Conservation (phyloP, 495 filamentous ascomycete species). For the Mycothermus thermophilus region DNA sequence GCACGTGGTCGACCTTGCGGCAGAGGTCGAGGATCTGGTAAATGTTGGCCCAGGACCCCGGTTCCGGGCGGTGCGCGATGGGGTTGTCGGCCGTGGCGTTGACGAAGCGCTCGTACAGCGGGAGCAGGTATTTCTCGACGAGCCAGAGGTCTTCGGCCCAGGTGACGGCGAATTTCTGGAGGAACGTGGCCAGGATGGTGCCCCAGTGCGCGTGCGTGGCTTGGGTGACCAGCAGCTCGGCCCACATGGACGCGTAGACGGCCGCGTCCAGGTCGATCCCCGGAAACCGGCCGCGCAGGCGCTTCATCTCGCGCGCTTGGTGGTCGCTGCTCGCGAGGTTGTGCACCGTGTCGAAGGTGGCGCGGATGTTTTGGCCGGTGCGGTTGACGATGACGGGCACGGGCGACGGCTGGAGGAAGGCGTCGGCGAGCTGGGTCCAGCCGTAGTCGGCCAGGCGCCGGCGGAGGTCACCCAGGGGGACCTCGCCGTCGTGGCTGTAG, state of each 20-base stretch:
- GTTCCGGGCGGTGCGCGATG: slow-evolving; percentile 5
- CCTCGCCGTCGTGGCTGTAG: slow-evolving; percentile 55
- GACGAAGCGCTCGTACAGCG: slow-evolving; percentile 35
- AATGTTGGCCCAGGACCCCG: slow-evolving; percentile 13
- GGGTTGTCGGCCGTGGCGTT: not conserved
- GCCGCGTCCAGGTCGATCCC: slow-evolving; percentile 48
- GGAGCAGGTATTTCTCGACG: slow-evolving; percentile 49
- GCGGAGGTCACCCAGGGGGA: slow-evolving; percentile 42
- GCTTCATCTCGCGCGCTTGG: slow-evolving; percentile 16
- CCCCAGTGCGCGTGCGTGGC: slow-evolving; percentile 26
- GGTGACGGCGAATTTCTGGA: slow-evolving; percentile 53
- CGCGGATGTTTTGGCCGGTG: slow-evolving; percentile 66
- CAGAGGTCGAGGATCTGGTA: slow-evolving; percentile 42
- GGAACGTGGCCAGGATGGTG: slow-evolving; percentile 41
- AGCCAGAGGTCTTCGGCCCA: slow-evolving; percentile 56
- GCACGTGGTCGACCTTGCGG: slow-evolving; percentile 46
- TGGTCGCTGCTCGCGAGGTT: slow-evolving; percentile 6
- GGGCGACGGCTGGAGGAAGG: slow-evolving; percentile 45
- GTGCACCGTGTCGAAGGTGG: slow-evolving; percentile 26
- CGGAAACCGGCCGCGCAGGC: slow-evolving; percentile 23
- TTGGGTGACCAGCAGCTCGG: slow-evolving; percentile 48
- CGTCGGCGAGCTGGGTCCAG: slow-evolving; percentile 38
- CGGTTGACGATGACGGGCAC: slow-evolving; percentile 57
- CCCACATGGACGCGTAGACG: slow-evolving; percentile 67
- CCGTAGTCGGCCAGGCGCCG: slow-evolving; percentile 50